Conservation (phyloP, 2,329 filamentous ascomycete species). For the Sporothrix inflata region DNA sequence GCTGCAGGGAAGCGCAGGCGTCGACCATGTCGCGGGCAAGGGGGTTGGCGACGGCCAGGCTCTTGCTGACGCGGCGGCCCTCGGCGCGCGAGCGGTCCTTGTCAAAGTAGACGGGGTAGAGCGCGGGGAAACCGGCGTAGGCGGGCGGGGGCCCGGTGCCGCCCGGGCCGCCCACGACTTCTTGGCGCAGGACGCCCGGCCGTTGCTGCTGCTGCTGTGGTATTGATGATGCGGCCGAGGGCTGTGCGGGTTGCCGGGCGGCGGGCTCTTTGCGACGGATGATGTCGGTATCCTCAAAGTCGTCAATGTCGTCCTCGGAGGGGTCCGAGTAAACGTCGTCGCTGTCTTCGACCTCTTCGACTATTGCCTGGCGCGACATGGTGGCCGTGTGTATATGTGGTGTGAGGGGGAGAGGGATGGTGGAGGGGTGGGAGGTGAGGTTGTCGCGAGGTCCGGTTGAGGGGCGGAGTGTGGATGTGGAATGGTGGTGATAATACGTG, state of each 20-base stretch:
- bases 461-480: constrained; percentile 8
- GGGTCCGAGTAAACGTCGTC: constrained; percentile 78
- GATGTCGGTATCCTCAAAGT: constrained; percentile 62
- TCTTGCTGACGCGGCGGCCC: constrained; percentile 75
- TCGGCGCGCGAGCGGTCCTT: constrained; percentile 71
- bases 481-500: background rate
- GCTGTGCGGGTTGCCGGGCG: constrained; percentile 8
- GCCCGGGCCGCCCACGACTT: constrained; percentile 34
- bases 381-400: constrained; percentile 32
- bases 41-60: constrained; percentile 79
- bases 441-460: background rate
- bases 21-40: constrained; percentile 87
- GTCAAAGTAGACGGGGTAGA: constrained; percentile 98
- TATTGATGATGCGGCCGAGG: constrained; percentile 32
- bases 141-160: constrained; percentile 48
- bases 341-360: constrained; percentile 90
- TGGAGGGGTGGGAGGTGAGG: background rate
- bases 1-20: constrained; percentile 73
- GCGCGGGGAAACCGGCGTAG: constrained; percentile 79
- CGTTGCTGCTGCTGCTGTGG: constrained; percentile 30
- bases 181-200: background rate
- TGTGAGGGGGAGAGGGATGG: background rate
- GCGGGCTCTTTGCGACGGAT: constrained; percentile 46
- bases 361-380: constrained; percentile 78
- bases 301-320: constrained; percentile 79